Evolutionary conservation across 371 early-diverging fungal species (phyloP).

Genomic region (Mucor lusitanicus): DNA sequence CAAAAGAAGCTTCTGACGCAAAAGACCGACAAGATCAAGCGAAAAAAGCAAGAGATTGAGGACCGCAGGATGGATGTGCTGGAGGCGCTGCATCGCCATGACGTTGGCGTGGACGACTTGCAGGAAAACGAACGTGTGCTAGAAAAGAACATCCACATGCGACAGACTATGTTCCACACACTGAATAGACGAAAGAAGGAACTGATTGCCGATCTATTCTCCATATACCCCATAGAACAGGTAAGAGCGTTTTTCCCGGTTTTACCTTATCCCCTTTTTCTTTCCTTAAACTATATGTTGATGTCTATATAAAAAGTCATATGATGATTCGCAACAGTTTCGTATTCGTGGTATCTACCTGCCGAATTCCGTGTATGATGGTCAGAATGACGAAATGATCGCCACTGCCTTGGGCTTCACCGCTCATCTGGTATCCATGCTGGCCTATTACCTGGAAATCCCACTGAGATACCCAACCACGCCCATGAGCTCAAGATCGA

Average conservation of each 20-base stretch:
- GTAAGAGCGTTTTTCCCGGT: slow-evolving; percentile 27
- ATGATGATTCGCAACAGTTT: slow-evolving; percentile 53
- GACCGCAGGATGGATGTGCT: slow-evolving; percentile 6
- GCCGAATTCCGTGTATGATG: slow-evolving; percentile 65
- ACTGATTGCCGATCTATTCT: slow-evolving; percentile 60
- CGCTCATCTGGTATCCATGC: slow-evolving; percentile 69
- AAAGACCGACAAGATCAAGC: slow-evolving; percentile 2
- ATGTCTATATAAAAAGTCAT: slow-evolving; percentile 51
- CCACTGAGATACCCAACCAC: slow-evolving; percentile 77
- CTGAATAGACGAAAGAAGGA: slow-evolving; percentile 52
- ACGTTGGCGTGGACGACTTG: slow-evolving; percentile 38
- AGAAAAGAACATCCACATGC: slow-evolving; percentile 52
- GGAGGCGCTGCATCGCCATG: slow-evolving; percentile 34
- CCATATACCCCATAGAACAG: slow-evolving; percentile 70
- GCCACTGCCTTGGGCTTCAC: slow-evolving; percentile 78
- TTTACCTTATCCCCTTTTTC: background rate
- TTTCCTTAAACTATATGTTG: background rate
- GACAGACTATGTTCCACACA: slow-evolving; percentile 41
- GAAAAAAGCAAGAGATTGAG: slow-evolving; percentile 10
- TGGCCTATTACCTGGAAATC: slow-evolving; percentile 73
- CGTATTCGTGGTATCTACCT: slow-evolving; percentile 67
- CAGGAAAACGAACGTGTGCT: slow-evolving; percentile 44
- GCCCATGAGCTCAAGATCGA: slow-evolving; percentile 79
- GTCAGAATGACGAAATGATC: slow-evolving; percentile 67
- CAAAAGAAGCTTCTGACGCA: slow-evolving; percentile 14